A percentile compares a stretch with the other conserved stretches of the same genome.
Conservation (phyloP, 2,329 filamentous ascomycete species). For the Microsporum ferrugineum region DNA sequence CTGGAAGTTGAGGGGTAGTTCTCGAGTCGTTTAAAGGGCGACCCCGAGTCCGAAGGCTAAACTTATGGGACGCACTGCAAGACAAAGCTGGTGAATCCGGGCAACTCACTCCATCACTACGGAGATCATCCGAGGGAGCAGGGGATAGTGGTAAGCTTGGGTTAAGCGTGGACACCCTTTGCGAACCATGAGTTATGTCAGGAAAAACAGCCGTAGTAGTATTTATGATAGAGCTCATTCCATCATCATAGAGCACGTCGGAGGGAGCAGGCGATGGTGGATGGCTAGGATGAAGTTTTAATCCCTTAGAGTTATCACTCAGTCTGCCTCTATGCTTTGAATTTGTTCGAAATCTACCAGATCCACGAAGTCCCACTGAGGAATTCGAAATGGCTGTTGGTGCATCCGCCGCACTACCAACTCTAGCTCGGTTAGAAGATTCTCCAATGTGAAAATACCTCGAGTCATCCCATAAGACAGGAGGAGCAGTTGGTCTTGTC, state of each 20-base stretch:
- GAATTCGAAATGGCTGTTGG: background rate
- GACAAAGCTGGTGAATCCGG: background rate
- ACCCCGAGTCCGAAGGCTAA: background rate
- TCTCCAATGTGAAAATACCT: background rate
- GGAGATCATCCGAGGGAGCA: background rate
- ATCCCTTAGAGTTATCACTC: background rate
- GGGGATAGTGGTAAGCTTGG: background rate
- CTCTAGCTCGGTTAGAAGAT: background rate
- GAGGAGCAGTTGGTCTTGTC: background rate
- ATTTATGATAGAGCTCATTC: slow-evolving; percentile 20
- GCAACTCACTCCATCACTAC: background rate
- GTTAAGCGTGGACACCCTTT: background rate
- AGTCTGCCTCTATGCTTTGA: background rate
- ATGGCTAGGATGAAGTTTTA: background rate
- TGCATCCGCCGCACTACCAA: background rate
- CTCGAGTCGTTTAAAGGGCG: background rate
- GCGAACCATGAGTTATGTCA: slow-evolving; percentile 13
- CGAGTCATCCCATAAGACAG: background rate
- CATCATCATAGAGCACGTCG: slow-evolving; percentile 26
- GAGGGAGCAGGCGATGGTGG: slow-evolving; percentile 15
- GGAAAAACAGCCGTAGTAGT: slow-evolving; percentile 24
- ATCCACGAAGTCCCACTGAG: background rate
- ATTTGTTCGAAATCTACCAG: background rate
- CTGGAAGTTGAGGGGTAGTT: background rate
- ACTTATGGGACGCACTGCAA: background rate